Conservation (phyloP, 805 yeast species). For the Barnettozyma salicaria region DNA sequence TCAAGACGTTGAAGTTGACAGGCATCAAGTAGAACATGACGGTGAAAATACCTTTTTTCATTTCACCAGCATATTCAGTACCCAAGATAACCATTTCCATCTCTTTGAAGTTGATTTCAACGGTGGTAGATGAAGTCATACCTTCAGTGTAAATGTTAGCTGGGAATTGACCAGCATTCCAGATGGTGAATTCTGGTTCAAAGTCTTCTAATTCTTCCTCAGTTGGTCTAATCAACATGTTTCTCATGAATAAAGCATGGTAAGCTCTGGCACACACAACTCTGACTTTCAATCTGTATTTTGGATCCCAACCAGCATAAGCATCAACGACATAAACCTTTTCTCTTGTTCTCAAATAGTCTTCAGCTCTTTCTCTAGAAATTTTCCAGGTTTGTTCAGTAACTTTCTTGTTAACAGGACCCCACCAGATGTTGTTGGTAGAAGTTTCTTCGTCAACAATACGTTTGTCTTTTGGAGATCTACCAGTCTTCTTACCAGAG, state of each 20-base stretch:
- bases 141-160: slow-evolving; percentile 95
- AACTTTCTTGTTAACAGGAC: slow-evolving; percentile 95
- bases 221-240: slow-evolving; percentile 95
- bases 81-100: slow-evolving; percentile 99
- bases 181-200: slow-evolving; percentile 96
- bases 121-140: slow-evolving; percentile 94
- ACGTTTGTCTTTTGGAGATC: slow-evolving; percentile 98
- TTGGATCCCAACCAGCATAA: slow-evolving; percentile 98
- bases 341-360: slow-evolving; percentile 91
- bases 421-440: slow-evolving; percentile 92
- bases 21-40: slow-evolving; percentile 99
- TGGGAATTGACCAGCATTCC: slow-evolving; percentile 99
- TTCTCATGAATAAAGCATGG: slow-evolving; percentile 97
- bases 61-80: slow-evolving; percentile 99
- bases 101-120: slow-evolving; percentile 91
- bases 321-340: slow-evolving; percentile 94
- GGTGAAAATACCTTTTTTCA: slow-evolving; percentile 98
- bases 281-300: slow-evolving; percentile 92
- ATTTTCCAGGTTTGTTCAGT: slow-evolving; percentile 92
- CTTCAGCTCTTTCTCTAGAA: slow-evolving; percentile 93
- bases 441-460: slow-evolving; percentile 93
- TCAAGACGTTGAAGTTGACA: slow-evolving; percentile 80
- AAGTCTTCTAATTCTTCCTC: slow-evolving; percentile 80
- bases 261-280: slow-evolving; percentile 97
- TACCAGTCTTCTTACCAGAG: slow-evolving; percentile 94